Percentiles rank a stretch among this genome's conserved stretches.
These are phyloP conservation scores for Bertia moriformis DNA, from an alignment of 2,329 filamentous ascomycete genomes.

Conservation along the genomic window DNA sequence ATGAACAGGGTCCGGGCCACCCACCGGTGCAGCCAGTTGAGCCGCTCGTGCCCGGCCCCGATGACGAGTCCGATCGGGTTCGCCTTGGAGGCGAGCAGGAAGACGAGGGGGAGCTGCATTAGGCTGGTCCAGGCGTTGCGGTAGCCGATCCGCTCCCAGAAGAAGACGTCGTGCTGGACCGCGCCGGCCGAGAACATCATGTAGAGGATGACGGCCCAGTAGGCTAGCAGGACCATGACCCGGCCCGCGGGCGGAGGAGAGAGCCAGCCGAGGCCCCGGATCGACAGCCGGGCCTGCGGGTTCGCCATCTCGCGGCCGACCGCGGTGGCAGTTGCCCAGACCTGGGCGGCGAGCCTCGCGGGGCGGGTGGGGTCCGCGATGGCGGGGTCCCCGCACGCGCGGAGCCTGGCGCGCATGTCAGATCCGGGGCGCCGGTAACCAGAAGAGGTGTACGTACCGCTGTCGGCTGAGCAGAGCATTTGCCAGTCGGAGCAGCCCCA, in stretches of 20 bases:
- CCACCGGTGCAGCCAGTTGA: conserved; percentile 66
- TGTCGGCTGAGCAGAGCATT: too few species aligned
- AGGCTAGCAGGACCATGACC: conserved; percentile 33
- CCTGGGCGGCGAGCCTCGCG: conserved; percentile 25
- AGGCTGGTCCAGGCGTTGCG: conserved; percentile 54
- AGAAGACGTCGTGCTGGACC: conserved; percentile 34
- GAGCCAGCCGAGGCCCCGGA: conserved; percentile 33
- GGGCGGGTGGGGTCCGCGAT: conserved; percentile 36
- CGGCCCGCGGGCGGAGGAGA: conserved; percentile 44
- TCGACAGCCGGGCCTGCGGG: conserved; percentile 34
- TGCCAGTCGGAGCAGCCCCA: too few species aligned
- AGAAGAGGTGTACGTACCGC: too few species aligned
- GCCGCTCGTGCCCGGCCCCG: conserved; percentile 50
- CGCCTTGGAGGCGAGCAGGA: conserved; percentile 44
- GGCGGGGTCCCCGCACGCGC: conserved; percentile 24
- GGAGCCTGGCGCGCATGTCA: too few species aligned
- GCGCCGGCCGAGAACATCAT: conserved; percentile 37
- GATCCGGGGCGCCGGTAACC: too few species aligned
- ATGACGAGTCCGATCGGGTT: conserved; percentile 43
- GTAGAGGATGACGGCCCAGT: conserved; percentile 43
- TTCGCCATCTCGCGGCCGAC: conserved; percentile 38
- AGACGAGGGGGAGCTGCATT: conserved; percentile 49
- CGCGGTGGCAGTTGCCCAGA: conserved; percentile 44
- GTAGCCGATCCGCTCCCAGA: conserved; percentile 51
- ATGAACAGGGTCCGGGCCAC: conserved; percentile 54